Percentiles rank a stretch among this genome's conserved stretches.
Conservation (phyloP, 1,139 yeast species). For the Yamadazyma blattariae region DNA sequence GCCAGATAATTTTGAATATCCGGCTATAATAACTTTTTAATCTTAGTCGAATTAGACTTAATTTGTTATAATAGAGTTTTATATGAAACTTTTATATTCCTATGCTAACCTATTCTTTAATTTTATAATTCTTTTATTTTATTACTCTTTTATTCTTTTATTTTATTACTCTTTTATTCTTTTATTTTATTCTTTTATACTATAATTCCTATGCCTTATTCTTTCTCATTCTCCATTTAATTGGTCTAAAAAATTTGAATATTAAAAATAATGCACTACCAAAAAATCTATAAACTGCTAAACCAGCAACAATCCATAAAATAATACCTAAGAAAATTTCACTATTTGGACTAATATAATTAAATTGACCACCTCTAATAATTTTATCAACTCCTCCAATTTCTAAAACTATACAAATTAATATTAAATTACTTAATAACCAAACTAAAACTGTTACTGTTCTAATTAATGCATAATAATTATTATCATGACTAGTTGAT, state of each 20-base stretch:
- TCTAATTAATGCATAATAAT: conserved; percentile 45
- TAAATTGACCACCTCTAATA: conserved; percentile 15
- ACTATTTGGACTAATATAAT: conserved; percentile 34
- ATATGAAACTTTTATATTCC: too few species aligned
- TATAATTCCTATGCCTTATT: too few species aligned
- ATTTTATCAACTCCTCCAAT: conserved; percentile 39
- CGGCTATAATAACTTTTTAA: too few species aligned
- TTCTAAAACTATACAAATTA: conserved; percentile 41
- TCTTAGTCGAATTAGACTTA: too few species aligned
- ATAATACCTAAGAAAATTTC: conserved; percentile 42
- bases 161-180: too few species aligned
- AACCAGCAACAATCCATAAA: conserved; percentile 49
- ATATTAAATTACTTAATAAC: conserved; percentile 44
- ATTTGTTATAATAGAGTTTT: too few species aligned
- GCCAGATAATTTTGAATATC: too few species aligned
- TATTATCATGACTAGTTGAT: conserved; percentile 32
- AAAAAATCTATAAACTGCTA: conserved; percentile 40
- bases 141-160: too few species aligned
- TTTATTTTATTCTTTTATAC: too few species aligned
- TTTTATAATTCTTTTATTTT: too few species aligned
- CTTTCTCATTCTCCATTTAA: conserved; percentile 36
- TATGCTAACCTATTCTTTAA: too few species aligned
- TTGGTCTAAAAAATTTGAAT: conserved; percentile 36
- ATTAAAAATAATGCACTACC: conserved; percentile 40
- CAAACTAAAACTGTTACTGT: conserved; percentile 46